A percentile compares a stretch with the other conserved stretches of the same genome.
These are phyloP conservation scores for Bathelium albidoporum DNA, from an alignment of 495 filamentous ascomycete species.

Conservation along the genomic window DNA sequence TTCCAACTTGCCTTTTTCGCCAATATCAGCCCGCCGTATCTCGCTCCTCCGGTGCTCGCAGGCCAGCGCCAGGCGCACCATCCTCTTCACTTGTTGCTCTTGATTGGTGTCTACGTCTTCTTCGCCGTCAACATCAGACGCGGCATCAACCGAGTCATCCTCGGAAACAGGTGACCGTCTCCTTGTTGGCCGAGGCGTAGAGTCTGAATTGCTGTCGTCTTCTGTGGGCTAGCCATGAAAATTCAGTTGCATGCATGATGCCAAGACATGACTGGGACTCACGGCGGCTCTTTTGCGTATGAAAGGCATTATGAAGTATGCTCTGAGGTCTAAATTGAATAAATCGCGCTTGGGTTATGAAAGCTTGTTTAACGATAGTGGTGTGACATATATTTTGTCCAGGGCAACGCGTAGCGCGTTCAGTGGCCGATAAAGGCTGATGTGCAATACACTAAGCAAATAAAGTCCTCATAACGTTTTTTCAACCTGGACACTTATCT, in stretches of 20 bases:
- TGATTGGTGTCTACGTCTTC: conserved; percentile 29
- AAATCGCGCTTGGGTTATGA: not conserved
- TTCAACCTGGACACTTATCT: no score
- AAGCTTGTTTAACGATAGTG: no score
- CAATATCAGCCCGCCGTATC: conserved; percentile 69
- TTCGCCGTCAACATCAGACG: not conserved
- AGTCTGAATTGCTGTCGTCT: not conserved
- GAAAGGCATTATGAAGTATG: not conserved
- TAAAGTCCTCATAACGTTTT: no score
- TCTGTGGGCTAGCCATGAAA: not conserved
- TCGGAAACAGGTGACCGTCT: not conserved
- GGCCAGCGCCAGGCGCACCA: conserved; percentile 80
- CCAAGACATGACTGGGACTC: not conserved
- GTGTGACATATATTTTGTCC: not conserved
- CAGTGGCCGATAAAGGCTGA: no score
- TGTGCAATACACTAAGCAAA: no score
- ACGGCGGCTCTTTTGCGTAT: not conserved
- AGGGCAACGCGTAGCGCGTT: not conserved
- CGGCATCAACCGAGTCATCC: not conserved
- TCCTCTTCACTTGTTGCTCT: conserved; percentile 71
- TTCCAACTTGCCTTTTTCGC: conserved; percentile 48
- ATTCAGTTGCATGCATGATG: not conserved
- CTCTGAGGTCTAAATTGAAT: not conserved
- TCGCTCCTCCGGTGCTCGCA: conserved; percentile 77
- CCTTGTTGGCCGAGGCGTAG: not conserved